Conservation (phyloP, 1,284 basidiomycete genomes). For the Erythrobasidium hasegawianum region DNA sequence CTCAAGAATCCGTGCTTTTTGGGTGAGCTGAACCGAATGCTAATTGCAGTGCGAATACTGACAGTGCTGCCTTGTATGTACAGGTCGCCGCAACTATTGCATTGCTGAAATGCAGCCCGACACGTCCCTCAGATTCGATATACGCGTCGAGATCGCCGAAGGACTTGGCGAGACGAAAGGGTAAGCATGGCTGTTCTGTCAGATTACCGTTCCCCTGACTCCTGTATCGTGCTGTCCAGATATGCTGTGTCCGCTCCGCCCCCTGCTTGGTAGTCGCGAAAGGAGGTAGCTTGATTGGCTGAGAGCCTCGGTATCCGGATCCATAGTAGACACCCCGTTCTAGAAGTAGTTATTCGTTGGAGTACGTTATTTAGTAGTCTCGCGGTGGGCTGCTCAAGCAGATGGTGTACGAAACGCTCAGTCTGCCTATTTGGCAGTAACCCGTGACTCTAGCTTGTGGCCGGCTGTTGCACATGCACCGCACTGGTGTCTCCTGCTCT, state of each 20-base stretch:
- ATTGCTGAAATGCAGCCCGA: slow-evolving; percentile 61
- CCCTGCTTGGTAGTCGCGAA: slow-evolving; percentile 6
- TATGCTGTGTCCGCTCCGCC: slow-evolving; percentile 17
- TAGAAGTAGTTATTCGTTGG: too few relatives aligned
- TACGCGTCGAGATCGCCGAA: slow-evolving; percentile 79
- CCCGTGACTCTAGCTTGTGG: too few relatives aligned
- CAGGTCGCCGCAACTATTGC: slow-evolving; percentile 79
- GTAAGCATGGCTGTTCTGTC: slow-evolving; percentile 50
- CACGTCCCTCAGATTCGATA: slow-evolving; percentile 77
- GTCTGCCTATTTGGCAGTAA: too few relatives aligned
- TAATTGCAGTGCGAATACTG: too few relatives aligned
- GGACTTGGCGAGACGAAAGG: slow-evolving; percentile 67
- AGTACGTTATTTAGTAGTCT: too few relatives aligned
- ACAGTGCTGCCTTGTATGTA: too few relatives aligned
- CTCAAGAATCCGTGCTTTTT: slow-evolving; percentile 54
- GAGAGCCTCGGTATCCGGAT: too few relatives aligned
- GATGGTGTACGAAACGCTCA: too few relatives aligned
- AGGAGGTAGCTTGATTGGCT: too few relatives aligned
- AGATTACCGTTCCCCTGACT: not conserved
- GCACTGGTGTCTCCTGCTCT: not conserved
- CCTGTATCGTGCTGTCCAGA: not conserved
- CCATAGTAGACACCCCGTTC: too few relatives aligned
- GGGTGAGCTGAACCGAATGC: not conserved
- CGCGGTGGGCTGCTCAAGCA: too few relatives aligned
- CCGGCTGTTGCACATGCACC: too few relatives aligned